Percentiles rank a stretch among this genome's conserved stretches.
phyloP scores from a whole-genome alignment of 371 early-diverging fungal species.

The Circinella minor region DNA sequence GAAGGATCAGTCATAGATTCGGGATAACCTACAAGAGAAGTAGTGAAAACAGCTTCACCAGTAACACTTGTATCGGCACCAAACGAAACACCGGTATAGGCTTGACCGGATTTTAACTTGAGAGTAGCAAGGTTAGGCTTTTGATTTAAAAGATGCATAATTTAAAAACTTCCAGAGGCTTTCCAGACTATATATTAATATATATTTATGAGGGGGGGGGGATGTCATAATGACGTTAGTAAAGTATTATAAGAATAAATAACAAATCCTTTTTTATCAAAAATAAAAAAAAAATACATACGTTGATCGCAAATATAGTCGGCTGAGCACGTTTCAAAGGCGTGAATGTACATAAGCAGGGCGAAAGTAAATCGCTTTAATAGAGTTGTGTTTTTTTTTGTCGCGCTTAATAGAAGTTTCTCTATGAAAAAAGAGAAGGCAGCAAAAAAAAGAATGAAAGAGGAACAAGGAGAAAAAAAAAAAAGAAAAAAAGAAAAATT shows the following conservation, averaged over 20 bases:
- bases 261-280: not conserved
- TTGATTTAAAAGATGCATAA: conserved; percentile 11
- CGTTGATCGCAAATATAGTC: conserved; percentile 86
- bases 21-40: conserved; percentile 93
- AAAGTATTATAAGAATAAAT: not conserved
- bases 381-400: conserved; percentile 1
- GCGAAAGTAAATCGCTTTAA: conserved; percentile 16
- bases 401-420: not conserved
- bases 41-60: conserved; percentile 90
- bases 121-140: conserved; percentile 59
- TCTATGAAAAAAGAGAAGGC: not conserved
- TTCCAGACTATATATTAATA: conserved; percentile 57
- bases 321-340: conserved; percentile 80
- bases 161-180: conserved; percentile 45
- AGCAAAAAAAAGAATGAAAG: not conserved
- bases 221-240: not conserved
- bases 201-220: not conserved
- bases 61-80: conserved; percentile 64
- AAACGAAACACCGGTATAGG: conserved; percentile 78
- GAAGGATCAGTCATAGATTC: conserved; percentile 97
- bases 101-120: conserved; percentile 76
- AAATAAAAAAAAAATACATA: conserved; percentile 27
- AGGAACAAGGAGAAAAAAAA: conserved; percentile 8
- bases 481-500: conserved; percentile 9
- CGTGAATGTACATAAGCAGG: conserved; percentile 79